These are phyloP conservation scores for Fusarium buxicola DNA, from an alignment of 2,329 filamentous ascomycete species.

Conservation along the genomic window DNA sequence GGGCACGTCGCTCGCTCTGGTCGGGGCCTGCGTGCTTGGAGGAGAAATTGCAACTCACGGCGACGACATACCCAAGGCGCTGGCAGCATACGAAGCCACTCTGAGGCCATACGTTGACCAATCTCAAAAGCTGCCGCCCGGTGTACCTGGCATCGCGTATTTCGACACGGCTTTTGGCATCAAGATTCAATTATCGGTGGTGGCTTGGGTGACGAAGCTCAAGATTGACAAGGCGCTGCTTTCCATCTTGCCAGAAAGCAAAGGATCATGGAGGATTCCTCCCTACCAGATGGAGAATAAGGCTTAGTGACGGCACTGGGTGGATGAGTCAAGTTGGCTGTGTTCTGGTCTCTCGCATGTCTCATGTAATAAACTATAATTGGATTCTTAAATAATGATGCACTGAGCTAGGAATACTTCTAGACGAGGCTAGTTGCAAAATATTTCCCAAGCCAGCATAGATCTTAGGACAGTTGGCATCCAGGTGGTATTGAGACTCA, in stretches of 20 bases:
- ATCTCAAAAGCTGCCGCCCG: conserved; percentile 51
- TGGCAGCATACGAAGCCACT: conserved; percentile 54
- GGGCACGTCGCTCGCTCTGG: conserved; percentile 59
- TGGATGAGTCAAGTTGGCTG: not conserved
- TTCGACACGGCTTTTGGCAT: conserved; percentile 46
- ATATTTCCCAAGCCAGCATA: no score
- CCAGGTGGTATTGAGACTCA: no score
- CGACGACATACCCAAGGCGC: conserved; percentile 44
- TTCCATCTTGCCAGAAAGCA: conserved; percentile 23
- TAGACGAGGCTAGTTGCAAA: no score
- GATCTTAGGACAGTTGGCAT: no score
- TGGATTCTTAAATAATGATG: no score
- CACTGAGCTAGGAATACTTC: no score
- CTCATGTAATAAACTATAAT: no score
- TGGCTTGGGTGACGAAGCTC: conserved; percentile 20
- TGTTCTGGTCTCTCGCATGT: not conserved
- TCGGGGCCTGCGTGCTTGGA: conserved; percentile 63
- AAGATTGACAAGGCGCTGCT: conserved; percentile 31
- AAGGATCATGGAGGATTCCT: conserved; percentile 28
- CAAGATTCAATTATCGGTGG: conserved; percentile 35
- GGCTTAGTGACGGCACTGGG: not conserved
- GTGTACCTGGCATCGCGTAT: conserved; percentile 43
- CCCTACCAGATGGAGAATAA: not conserved
- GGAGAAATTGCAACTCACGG: conserved; percentile 54
- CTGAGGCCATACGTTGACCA: conserved; percentile 55